Percentiles rank a stretch among this genome's conserved stretches.
These are phyloP conservation scores for Saccharomyces kudriavzevii DNA, from an alignment of 805 yeast genomes.

Conservation along the genomic window DNA sequence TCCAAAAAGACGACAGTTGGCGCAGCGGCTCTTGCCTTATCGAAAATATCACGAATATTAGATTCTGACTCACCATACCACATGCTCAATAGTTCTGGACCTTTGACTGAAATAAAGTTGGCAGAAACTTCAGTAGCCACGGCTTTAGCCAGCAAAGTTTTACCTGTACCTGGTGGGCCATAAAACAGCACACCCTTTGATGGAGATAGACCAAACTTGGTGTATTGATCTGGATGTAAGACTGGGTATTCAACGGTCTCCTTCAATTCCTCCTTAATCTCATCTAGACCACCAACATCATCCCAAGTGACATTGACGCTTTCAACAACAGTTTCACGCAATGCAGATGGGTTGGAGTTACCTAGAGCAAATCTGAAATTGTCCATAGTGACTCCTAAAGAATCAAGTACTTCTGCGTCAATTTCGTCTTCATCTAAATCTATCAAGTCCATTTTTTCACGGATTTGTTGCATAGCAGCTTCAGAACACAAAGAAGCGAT, in stretches of 20 bases:
- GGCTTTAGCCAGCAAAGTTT: slow-evolving; percentile 94
- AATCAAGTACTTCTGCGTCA: slow-evolving; percentile 93
- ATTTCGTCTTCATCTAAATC: slow-evolving; percentile 47
- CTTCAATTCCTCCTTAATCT: slow-evolving; percentile 91
- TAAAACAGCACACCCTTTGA: slow-evolving; percentile 97
- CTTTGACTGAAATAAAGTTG: slow-evolving; percentile 79
- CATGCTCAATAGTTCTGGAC: slow-evolving; percentile 66
- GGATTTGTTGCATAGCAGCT: slow-evolving; percentile 99
- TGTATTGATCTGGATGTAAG: slow-evolving; percentile 95
- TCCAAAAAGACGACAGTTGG: slow-evolving; percentile 98
- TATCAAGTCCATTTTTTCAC: slow-evolving; percentile 98
- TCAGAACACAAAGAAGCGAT: slow-evolving; percentile 98
- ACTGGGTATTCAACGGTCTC: slow-evolving; percentile 99
- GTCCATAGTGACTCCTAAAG: slow-evolving; percentile 97
- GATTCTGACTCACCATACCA: slow-evolving; percentile 99
- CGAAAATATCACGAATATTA: slow-evolving; percentile 93
- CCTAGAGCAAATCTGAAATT: slow-evolving; percentile 97
- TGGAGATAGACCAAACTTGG: slow-evolving; percentile 96
- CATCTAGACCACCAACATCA: slow-evolving; percentile 97
- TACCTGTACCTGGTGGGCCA: slow-evolving; percentile 99
- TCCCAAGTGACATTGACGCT: slow-evolving; percentile 98
- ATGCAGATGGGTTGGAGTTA: slow-evolving; percentile 96
- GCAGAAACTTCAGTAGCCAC: slow-evolving; percentile 99
- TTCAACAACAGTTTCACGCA: slow-evolving; percentile 98
- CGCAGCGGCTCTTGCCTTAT: slow-evolving; percentile 98